A percentile compares a stretch with the other conserved stretches of the same genome.
Evolutionary conservation across 495 filamentous ascomycete genomes (phyloP).

Genomic region (Aspergillus asperescens): DNA sequence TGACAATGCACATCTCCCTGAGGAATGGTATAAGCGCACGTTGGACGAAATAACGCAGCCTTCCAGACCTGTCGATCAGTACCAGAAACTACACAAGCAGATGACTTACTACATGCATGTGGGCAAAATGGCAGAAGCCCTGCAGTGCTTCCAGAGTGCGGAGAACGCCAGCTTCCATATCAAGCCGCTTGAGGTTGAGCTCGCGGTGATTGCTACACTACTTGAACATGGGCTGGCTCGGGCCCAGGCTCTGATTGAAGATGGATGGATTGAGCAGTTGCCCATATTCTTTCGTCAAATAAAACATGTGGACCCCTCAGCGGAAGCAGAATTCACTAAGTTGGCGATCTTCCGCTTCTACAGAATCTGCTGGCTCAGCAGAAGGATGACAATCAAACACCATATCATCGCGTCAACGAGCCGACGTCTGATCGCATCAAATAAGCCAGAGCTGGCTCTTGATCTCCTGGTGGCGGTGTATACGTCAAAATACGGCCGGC

Average conservation of each 20-base stretch:
- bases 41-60: constrained; percentile 23
- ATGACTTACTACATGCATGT: constrained; percentile 37
- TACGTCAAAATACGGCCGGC: constrained; percentile 33
- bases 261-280: constrained; percentile 27
- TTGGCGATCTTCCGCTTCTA: constrained; percentile 40
- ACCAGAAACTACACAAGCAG: constrained; percentile 32
- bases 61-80: constrained; percentile 27
- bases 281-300: constrained; percentile 41
- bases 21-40: constrained; percentile 28
- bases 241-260: constrained; percentile 30
- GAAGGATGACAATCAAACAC: constrained; percentile 30
- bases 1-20: constrained; percentile 11
- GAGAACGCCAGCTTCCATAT: constrained; percentile 24
- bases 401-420: constrained; percentile 27
- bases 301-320: constrained; percentile 20
- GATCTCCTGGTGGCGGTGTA: constrained; percentile 36
- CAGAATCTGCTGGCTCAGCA: constrained; percentile 30
- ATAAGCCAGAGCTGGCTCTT: constrained; percentile 26
- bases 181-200: constrained; percentile 31
- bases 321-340: constrained; percentile 27
- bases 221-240: constrained; percentile 29
- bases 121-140: constrained; percentile 29
- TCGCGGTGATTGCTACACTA: constrained; percentile 36
- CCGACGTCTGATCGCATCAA: constrained; percentile 26
- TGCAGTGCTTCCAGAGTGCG: constrained; percentile 27